Evolutionary conservation across 345 rosid species (phyloP).

Genomic region (Brassica rapa): DNA sequence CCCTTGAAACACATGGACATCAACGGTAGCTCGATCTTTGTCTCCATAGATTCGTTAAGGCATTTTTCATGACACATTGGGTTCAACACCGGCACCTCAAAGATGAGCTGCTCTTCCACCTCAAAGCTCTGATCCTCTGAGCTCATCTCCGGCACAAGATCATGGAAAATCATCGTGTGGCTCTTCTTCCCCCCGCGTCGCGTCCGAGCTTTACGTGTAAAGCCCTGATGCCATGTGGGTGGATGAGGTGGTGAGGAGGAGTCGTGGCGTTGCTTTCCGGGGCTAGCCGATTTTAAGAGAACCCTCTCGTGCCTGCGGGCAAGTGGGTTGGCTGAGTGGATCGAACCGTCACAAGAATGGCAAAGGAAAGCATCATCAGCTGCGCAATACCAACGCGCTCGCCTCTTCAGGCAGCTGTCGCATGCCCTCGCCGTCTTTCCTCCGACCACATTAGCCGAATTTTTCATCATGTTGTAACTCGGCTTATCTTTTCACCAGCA

Average conservation of each 20-base stretch:
- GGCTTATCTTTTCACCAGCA: conserved; percentile 24
- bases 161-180: conserved; percentile 34
- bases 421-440: conserved; percentile 93
- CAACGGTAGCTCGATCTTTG: conserved; percentile 19
- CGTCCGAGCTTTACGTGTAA: conserved; percentile 78
- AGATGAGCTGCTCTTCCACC: conserved; percentile 76
- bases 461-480: conserved; percentile 46
- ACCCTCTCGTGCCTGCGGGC: conserved; percentile 83
- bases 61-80: conserved; percentile 57
- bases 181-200: conserved; percentile 56
- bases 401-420: conserved; percentile 71
- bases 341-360: conserved; percentile 75
- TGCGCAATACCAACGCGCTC: conserved; percentile 92
- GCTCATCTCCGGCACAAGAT: conserved; percentile 72
- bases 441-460: conserved; percentile 61
- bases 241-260: conserved; percentile 37
- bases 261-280: conserved; percentile 1
- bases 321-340: conserved; percentile 83
- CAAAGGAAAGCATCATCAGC: conserved; percentile 98
- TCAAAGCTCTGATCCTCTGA: conserved; percentile 58
- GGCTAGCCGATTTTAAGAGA: conserved; percentile 56
- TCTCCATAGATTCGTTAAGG: conserved; percentile 17
- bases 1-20: conserved; percentile 12
- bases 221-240: conserved; percentile 72
- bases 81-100: conserved; percentile 70